Percentiles rank a stretch among this genome's conserved stretches.
Conservation (phyloP, 768 basidiomycete species). For the Lentinula guzmanii region DNA sequence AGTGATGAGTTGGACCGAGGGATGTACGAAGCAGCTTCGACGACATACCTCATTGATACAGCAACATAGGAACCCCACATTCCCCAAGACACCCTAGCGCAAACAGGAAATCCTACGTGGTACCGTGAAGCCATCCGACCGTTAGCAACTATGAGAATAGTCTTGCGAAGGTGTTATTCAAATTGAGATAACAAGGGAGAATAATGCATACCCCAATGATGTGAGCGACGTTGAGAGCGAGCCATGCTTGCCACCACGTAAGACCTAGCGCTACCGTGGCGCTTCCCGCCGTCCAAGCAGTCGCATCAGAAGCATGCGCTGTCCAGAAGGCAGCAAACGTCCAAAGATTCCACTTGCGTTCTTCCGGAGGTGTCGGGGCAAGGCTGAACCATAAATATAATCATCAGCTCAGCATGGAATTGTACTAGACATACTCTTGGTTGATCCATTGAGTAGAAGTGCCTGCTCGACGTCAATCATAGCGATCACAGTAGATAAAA, state of each 20-base stretch:
- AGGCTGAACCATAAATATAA: constrained; percentile 1
- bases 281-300: constrained; percentile 4
- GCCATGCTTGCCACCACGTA: constrained; percentile 11
- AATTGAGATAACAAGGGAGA: neutral
- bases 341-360: constrained; percentile 9
- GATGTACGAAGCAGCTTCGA: neutral
- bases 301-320: constrained; percentile 9
- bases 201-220: constrained; percentile 6
- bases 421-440: constrained; percentile 4
- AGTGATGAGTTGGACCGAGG: neutral
- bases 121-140: constrained; percentile 10
- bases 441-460: constrained; percentile 5
- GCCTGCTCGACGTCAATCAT: neutral
- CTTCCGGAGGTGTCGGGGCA: constrained; percentile 8
- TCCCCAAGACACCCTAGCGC: constrained; percentile 9
- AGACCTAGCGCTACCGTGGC: constrained; percentile 8
- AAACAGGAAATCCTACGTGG: constrained; percentile 9
- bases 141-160: constrained; percentile 8
- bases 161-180: neutral
- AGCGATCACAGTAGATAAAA: neutral
- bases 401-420: neutral
- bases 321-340: constrained; percentile 8
- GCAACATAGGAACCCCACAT: constrained; percentile 12
- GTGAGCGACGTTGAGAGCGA: constrained; percentile 9
- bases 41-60: constrained; percentile 7